A percentile compares a stretch with the other conserved stretches of the same genome.
Evolutionary conservation across 768 basidiomycete species (phyloP).

Genomic region (Suillus hirtellus): DNA sequence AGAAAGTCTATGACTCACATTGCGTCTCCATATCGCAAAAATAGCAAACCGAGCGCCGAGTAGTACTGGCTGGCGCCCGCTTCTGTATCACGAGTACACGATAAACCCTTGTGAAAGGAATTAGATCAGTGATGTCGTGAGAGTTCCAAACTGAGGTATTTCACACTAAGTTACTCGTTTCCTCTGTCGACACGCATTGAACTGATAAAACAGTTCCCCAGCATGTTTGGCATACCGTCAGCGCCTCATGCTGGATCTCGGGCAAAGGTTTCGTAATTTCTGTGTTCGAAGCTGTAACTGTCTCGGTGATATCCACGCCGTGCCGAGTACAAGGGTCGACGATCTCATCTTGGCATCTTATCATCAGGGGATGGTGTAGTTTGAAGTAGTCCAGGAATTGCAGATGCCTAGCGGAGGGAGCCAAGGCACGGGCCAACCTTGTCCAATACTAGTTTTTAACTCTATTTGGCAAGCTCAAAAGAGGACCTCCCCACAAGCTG

Average conservation of each 20-base stretch:
- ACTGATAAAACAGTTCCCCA: conserved; percentile 17
- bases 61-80: too few relatives aligned
- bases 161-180: background rate
- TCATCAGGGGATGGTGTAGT: conserved; percentile 57
- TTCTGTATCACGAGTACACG: too few relatives aligned
- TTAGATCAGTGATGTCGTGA: too few relatives aligned
- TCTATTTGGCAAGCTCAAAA: conserved; percentile 66
- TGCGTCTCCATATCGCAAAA: too few relatives aligned
- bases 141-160: too few relatives aligned
- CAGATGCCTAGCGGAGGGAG: background rate
- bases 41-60: too few relatives aligned
- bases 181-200: conserved; percentile 1
- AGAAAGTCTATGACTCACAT: too few relatives aligned
- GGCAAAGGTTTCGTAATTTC: conserved; percentile 86
- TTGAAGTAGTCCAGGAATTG: conserved; percentile 78
- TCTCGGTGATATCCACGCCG: background rate
- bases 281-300: conserved; percentile 64
- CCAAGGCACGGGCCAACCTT: conserved; percentile 45
- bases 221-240: conserved; percentile 46
- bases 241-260: conserved; percentile 42
- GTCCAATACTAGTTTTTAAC: conserved; percentile 42
- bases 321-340: conserved; percentile 36
- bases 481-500: conserved; percentile 30
- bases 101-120: too few relatives aligned
- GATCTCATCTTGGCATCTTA: conserved; percentile 63